A percentile compares a stretch with the other conserved stretches of the same genome.
phyloP scores from a whole-genome alignment of 2,329 filamentous ascomycete genomes.

The Phyllosticta ampelicida region DNA sequence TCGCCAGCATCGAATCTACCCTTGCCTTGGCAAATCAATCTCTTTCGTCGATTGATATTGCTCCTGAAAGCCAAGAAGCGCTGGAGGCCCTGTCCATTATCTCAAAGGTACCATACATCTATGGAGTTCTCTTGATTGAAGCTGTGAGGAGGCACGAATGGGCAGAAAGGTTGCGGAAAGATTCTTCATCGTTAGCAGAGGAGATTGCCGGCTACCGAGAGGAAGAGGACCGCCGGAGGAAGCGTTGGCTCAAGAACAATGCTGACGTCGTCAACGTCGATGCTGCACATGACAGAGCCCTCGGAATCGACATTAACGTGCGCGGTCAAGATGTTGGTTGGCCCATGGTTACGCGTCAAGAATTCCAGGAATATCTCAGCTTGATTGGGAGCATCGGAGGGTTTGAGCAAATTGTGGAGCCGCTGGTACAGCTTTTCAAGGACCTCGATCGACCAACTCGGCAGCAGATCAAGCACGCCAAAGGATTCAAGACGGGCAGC shows the following conservation, averaged over 20 bases:
- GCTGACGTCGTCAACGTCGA: constrained; percentile 62
- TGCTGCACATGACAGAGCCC: constrained; percentile 54
- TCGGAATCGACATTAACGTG: constrained; percentile 76
- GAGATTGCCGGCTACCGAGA: constrained; percentile 89
- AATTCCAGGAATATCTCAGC: constrained; percentile 64
- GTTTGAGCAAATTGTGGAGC: constrained; percentile 55
- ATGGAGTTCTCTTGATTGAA: constrained; percentile 80
- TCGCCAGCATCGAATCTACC: constrained; percentile 67
- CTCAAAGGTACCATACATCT: constrained; percentile 75
- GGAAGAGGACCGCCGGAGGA: constrained; percentile 78
- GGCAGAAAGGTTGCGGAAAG: constrained; percentile 76
- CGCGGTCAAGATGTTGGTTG: constrained; percentile 69
- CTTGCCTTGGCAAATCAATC: constrained; percentile 63
- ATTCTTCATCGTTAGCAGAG: constrained; percentile 79
- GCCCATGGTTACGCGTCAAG: constrained; percentile 65
- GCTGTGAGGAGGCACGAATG: constrained; percentile 80
- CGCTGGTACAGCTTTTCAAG: constrained; percentile 64
- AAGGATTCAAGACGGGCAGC: constrained; percentile 94
- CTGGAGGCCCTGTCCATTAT: constrained; percentile 74
- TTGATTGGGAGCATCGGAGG: constrained; percentile 53
- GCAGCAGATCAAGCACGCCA: constrained; percentile 75
- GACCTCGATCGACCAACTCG: constrained; percentile 75
- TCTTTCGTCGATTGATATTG: constrained; percentile 59
- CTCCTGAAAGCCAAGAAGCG: constrained; percentile 64
- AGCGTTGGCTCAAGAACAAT: constrained; percentile 81